phyloP scores from a whole-genome alignment of 2,329 filamentous ascomycete genomes.

The Colletotrichum costaricense region DNA sequence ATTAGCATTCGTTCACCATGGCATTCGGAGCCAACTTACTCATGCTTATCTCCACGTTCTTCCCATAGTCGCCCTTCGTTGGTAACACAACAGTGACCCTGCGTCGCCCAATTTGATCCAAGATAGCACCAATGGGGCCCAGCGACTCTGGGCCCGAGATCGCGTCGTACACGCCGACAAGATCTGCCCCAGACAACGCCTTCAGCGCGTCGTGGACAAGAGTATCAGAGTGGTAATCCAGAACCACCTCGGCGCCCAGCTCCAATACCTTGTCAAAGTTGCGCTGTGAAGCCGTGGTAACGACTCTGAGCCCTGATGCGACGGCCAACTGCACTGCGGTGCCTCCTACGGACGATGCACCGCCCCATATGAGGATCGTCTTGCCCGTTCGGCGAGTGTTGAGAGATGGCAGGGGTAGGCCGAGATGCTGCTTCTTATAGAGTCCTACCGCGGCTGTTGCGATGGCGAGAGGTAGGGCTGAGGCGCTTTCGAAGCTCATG shows the following conservation, averaged over 20 bases:
- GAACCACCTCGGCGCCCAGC: slow-evolving; percentile 55
- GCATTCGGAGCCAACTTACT: too few relatives aligned
- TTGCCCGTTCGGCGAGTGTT: slow-evolving; percentile 34
- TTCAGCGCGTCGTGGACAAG: slow-evolving; percentile 39
- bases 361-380: slow-evolving; percentile 55
- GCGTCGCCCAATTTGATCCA: background rate
- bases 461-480: slow-evolving; percentile 26
- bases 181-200: background rate
- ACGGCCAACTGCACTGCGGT: slow-evolving; percentile 57
- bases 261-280: slow-evolving; percentile 54
- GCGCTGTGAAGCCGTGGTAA: slow-evolving; percentile 52
- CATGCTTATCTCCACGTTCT: background rate
- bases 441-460: slow-evolving; percentile 38
- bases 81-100: background rate
- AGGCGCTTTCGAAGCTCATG: slow-evolving; percentile 24
- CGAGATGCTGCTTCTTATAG: slow-evolving; percentile 37
- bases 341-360: slow-evolving; percentile 56
- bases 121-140: slow-evolving; percentile 3
- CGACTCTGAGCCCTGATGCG: slow-evolving; percentile 56
- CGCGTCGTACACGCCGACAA: slow-evolving; percentile 9
- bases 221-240: slow-evolving; percentile 53
- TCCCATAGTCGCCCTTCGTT: background rate
- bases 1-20: background rate
- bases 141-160: background rate
- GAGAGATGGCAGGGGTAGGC: slow-evolving; percentile 15